Evolutionary conservation across 108 stramenopile genomes (phyloP).

Genomic region (Pseudonitzschia delicatissima): DNA sequence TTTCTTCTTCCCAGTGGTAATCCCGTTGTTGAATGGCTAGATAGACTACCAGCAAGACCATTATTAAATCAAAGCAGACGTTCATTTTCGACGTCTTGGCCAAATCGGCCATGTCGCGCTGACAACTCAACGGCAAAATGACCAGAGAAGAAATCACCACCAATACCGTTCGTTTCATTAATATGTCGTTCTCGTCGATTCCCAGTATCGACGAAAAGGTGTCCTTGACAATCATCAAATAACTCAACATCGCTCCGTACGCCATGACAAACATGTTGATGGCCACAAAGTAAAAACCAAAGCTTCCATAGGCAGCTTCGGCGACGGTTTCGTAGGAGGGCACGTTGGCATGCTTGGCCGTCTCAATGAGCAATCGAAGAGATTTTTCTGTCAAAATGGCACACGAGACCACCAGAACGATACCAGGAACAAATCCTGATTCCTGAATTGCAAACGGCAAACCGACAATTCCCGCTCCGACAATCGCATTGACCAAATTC

Average conservation of each 20-base stretch:
- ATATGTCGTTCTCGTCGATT: constrained; percentile 38
- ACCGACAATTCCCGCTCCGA: constrained; percentile 87
- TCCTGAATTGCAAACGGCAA: constrained; percentile 83
- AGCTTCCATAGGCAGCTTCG: constrained; percentile 73
- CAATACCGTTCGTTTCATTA: constrained; percentile 46
- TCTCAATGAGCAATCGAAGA: constrained; percentile 62
- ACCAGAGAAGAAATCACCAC: constrained; percentile 55
- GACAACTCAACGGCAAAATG: constrained; percentile 66
- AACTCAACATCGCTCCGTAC: constrained; percentile 80
- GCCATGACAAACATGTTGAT: constrained; percentile 81
- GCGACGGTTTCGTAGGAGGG: constrained; percentile 74
- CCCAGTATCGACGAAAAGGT: constrained; percentile 66
- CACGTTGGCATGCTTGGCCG: constrained; percentile 75
- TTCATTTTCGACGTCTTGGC: constrained; percentile 66
- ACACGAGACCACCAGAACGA: constrained; percentile 51
- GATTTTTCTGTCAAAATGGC: constrained; percentile 72
- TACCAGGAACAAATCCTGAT: constrained; percentile 73
- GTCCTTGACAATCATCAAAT: constrained; percentile 85
- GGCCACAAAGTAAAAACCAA: constrained; percentile 69
- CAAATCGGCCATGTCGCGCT: constrained; percentile 85
- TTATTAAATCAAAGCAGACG: constrained; percentile 54
- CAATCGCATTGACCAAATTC: constrained; percentile 84
- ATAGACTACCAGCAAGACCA: constrained; percentile 55
- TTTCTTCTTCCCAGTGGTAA: neutral
- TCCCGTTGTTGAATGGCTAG: neutral